Base-by-base conservation (phyloP, 306 rosid species). In the Dicorynia guianensis region DNA sequence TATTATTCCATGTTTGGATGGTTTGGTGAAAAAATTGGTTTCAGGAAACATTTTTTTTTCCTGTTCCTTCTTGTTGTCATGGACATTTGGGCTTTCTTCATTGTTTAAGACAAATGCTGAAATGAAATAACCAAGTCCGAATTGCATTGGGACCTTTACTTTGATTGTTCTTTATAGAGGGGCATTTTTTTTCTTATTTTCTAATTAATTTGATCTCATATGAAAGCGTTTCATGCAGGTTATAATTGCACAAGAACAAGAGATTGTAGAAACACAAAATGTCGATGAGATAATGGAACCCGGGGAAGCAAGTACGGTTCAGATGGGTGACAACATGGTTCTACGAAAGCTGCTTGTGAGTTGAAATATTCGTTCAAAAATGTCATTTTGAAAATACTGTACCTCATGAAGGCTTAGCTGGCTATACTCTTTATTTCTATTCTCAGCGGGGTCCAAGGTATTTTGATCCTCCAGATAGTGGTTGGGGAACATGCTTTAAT, bases 371-470 rank as follows among this genome's bases (percentile, higher is more conserved):
- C 70, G 19, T 69, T 72, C 69, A 81, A 67, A 70, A 83, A 71
- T 82, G 71, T 70, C 58, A 44, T 44, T 74, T 81, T 72, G 87
- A 79, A 78, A 74, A 63, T 84, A 74, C 14, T 62, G 80, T 76
- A 49, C 56, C 61, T 17, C 63, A 48, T 46, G 82, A 76, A 79
- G 78, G 83, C 88, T 80, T 86, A 84, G 82, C 65, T 78, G 84
- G 80, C 80, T 85, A 43, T 75, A 60, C 63, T 85, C 60, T 70
- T n/a, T 81, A 71, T 83, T 78, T 83, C 44, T 74, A 57, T 85
- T 86, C 72, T 71, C 93, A 95, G 97, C 91, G 98, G 53, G 97
- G 97, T 75, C 98, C 98, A 9, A 92, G 99, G 84, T 96, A 96
- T 77, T 96, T 96, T 80, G 99, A 96, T 83, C 96, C 97, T 54